Evolutionary conservation across 495 filamentous ascomycete genomes (phyloP).

Genomic region (Endocarpon pusillum): DNA sequence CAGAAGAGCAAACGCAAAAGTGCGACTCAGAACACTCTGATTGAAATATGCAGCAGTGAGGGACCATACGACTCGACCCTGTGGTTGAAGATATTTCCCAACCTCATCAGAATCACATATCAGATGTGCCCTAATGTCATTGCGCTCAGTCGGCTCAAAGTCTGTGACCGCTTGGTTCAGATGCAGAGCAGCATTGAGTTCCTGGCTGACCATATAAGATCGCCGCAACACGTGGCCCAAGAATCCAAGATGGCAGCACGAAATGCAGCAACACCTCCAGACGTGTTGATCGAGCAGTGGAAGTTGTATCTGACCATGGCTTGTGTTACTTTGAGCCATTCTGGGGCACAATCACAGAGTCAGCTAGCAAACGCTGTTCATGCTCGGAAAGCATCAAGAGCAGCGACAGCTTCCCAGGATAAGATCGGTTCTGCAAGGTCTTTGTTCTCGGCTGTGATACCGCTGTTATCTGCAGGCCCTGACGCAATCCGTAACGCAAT

Average conservation of each 20-base stretch:
- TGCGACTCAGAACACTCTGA: conserved; percentile 66
- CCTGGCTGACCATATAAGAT: conserved; percentile 56
- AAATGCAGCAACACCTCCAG: too few relatives aligned
- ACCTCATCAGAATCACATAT: conserved; percentile 77
- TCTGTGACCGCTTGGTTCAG: conserved; percentile 79
- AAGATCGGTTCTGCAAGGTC: conserved; percentile 77
- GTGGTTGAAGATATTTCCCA: conserved; percentile 97
- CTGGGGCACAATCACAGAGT: conserved; percentile 47
- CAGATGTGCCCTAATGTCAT: conserved; percentile 84
- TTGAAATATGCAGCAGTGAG: conserved; percentile 91
- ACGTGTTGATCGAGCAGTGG: conserved; percentile 96
- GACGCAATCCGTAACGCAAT: conserved; percentile 72
- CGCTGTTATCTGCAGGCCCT: conserved; percentile 60
- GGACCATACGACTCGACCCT: conserved; percentile 84
- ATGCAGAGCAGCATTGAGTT: conserved; percentile 72
- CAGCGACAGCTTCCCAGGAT: conserved; percentile 46
- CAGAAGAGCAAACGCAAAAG: conserved; percentile 80
- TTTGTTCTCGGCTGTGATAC: conserved; percentile 80
- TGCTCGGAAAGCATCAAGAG: conserved; percentile 66
- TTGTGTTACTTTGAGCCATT: conserved; percentile 82
- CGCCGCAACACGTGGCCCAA: conserved; percentile 41
- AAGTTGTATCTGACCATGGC: conserved; percentile 96
- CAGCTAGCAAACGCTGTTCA: conserved; percentile 54
- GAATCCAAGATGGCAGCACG: too few relatives aligned
- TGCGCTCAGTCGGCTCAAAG: conserved; percentile 72